Conservation (phyloP, 2,329 filamentous ascomycete genomes). For the Arthrobotrys pseudoclavata region DNA sequence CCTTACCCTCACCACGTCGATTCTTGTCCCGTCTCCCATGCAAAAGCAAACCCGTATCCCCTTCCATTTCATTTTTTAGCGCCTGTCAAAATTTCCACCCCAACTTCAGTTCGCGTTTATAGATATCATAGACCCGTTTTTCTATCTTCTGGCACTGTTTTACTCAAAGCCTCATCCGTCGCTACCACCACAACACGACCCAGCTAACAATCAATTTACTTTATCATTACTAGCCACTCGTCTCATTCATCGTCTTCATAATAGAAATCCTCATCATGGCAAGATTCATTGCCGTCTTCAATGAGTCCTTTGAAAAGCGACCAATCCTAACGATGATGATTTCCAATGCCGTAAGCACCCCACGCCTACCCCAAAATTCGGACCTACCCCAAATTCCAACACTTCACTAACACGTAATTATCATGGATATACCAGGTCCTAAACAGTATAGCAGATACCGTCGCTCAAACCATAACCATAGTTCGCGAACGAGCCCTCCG, state of each 20-base stretch:
- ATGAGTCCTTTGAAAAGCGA: constrained; percentile 90
- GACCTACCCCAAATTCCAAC: constrained; percentile 43
- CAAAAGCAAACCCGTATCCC: constrained; percentile 10
- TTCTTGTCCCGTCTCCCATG: constrained; percentile 8
- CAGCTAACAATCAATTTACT: constrained; percentile 62
- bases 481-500: constrained; percentile 77
- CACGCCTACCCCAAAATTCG: constrained; percentile 28
- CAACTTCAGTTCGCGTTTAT: not conserved
- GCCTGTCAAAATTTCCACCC: constrained; percentile 4
- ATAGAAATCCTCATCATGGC: constrained; percentile 90
- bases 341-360: constrained; percentile 82
- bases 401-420: constrained; percentile 24
- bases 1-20: constrained; percentile 29
- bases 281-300: constrained; percentile 87
- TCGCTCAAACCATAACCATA: constrained; percentile 91
- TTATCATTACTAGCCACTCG: constrained; percentile 76
- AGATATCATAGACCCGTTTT: not conserved
- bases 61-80: not conserved
- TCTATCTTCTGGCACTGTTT: not conserved
- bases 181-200: constrained; percentile 48
- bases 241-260: constrained; percentile 86
- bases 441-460: constrained; percentile 94
- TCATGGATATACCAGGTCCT: constrained; percentile 74
- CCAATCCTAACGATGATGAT: constrained; percentile 99
- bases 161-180: not conserved